phyloP scores from a whole-genome alignment of 2,329 filamentous ascomycete genomes.

The Calonectria hawksworthii region DNA sequence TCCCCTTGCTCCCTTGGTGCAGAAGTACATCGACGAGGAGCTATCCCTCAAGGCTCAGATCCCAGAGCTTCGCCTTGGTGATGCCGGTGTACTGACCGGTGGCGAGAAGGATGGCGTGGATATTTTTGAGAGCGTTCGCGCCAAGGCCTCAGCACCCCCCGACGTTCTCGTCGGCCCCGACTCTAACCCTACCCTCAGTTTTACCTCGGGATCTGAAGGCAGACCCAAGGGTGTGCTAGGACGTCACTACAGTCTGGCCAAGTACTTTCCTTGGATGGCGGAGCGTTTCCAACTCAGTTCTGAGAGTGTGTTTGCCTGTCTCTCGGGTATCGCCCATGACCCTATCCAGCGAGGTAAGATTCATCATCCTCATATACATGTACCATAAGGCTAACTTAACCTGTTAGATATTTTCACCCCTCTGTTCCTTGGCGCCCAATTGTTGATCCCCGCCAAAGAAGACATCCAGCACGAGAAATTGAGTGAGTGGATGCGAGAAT shows the following conservation, averaged over 20 bases:
- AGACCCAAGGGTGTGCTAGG: constrained; percentile 89
- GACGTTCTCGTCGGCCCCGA: constrained; percentile 89
- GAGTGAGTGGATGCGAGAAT: constrained; percentile 87
- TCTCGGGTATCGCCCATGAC: constrained; percentile 87
- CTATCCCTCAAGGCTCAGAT: constrained; percentile 81
- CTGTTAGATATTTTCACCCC: constrained; percentile 85
- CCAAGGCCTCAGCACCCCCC: constrained; percentile 69
- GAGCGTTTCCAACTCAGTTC: constrained; percentile 81
- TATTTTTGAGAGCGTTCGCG: constrained; percentile 68
- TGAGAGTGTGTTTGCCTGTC: constrained; percentile 83
- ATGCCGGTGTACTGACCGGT: constrained; percentile 80
- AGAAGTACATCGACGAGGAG: constrained; percentile 79
- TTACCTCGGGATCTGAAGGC: constrained; percentile 83
- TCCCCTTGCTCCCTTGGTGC: constrained; percentile 60
- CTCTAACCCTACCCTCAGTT: constrained; percentile 81
- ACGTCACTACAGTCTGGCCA: constrained; percentile 86
- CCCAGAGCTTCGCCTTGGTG: constrained; percentile 78
- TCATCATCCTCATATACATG: not conserved
- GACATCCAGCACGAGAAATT: constrained; percentile 84
- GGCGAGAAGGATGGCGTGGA: constrained; percentile 77
- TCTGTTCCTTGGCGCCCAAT: constrained; percentile 84
- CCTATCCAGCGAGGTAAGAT: constrained; percentile 67
- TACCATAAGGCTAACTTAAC: not conserved
- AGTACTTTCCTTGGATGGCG: constrained; percentile 96
- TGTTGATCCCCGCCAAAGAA: constrained; percentile 84